These are phyloP conservation scores for Sporothrix globosa DNA, from an alignment of 2,329 filamentous ascomycete genomes.

Conservation along the genomic window DNA sequence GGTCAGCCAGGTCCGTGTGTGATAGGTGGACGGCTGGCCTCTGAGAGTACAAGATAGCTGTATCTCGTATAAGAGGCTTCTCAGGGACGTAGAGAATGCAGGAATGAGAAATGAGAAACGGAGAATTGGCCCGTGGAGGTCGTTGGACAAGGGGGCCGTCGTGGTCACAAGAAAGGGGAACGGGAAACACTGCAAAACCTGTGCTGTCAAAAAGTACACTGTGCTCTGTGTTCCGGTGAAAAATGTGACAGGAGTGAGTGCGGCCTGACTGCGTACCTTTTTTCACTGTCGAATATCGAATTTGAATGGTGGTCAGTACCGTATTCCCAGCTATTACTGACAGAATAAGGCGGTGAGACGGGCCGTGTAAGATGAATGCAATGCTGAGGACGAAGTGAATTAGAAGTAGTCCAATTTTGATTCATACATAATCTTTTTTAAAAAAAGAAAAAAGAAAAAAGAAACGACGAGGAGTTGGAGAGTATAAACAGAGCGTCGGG, in stretches of 20 bases:
- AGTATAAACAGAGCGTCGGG: neutral
- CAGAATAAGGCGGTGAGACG: neutral
- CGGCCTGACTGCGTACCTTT: neutral
- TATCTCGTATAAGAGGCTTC: neutral
- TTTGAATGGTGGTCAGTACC: neutral
- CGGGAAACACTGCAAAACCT: neutral
- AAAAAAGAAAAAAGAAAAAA: neutral
- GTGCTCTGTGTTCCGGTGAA: neutral
- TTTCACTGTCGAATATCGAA: neutral
- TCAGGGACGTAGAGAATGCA: too few relatives aligned
- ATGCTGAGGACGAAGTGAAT: neutral
- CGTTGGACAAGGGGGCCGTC: neutral
- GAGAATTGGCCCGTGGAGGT: neutral
- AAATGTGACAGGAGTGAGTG: neutral
- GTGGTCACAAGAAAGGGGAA: neutral
- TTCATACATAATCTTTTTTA: neutral
- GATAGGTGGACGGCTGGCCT: conserved; percentile 8
- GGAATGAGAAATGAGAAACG: neutral
- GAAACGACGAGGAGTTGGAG: neutral
- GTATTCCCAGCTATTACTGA: neutral
- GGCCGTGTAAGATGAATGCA: neutral
- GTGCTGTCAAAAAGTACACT: neutral
- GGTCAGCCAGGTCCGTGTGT: neutral
- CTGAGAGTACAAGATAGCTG: conserved; percentile 3
- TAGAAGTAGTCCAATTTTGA: neutral